Percentiles rank a stretch among this genome's conserved stretches.
Evolutionary conservation across 73 alveolate genomes (phyloP).

Genomic region (Stentor roeselii): DNA sequence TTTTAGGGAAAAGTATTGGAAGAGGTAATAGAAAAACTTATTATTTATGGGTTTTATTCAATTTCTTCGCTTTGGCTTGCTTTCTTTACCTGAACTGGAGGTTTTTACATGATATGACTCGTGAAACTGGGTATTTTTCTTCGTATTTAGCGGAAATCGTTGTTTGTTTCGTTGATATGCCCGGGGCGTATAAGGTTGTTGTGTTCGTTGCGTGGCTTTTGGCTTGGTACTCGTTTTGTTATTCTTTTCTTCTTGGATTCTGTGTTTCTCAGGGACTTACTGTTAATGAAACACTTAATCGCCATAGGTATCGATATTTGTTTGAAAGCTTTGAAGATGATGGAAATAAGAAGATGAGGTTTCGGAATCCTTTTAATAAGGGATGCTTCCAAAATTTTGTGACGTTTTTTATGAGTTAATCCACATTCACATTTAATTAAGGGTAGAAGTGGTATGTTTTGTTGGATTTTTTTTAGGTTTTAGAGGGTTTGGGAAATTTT

Average conservation of each 20-base stretch:
- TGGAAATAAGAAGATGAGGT: background rate
- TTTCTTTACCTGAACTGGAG: conserved; percentile 1
- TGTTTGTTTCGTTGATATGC: too few relatives aligned
- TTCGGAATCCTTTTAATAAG: conserved; percentile 12
- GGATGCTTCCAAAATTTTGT: background rate
- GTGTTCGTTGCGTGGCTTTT: background rate
- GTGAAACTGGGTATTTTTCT: background rate
- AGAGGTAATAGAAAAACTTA: background rate
- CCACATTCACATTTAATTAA: too few relatives aligned
- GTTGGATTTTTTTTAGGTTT: background rate
- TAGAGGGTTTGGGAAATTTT: background rate
- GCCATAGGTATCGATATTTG: background rate
- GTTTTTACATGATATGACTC: background rate
- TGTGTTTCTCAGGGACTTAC: conserved; percentile 12
- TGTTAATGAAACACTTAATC: background rate
- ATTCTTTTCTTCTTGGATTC: background rate
- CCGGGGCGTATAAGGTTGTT: background rate
- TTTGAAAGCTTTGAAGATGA: background rate
- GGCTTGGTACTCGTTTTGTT: conserved; percentile 18
- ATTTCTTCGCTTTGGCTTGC: background rate
- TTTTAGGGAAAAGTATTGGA: background rate
- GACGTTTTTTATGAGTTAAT: background rate
- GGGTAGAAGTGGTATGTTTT: background rate
- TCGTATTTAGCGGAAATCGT: background rate
- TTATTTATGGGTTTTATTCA: background rate